Evolutionary conservation across 306 rosid genomes (phyloP).

Genomic region (Carpinus viminea): DNA sequence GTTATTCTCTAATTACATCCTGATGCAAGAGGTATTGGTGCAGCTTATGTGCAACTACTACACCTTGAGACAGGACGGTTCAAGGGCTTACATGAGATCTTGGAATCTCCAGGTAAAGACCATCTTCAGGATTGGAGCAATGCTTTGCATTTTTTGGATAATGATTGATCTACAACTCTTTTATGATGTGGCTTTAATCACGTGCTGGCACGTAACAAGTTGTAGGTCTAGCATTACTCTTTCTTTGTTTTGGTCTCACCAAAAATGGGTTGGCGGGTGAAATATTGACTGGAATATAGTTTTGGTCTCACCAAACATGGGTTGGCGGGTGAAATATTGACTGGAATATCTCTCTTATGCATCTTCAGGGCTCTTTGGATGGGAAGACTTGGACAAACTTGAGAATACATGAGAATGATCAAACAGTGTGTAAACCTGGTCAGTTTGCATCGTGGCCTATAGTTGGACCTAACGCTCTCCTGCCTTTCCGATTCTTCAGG

Average conservation of each 20-base stretch:
- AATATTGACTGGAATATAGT: background rate
- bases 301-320: no score
- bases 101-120: conserved; percentile 83
- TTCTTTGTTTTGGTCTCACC: background rate
- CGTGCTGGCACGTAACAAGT: no score
- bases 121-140: background rate
- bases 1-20: conserved; percentile 2
- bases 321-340: background rate
- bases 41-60: conserved; percentile 97
- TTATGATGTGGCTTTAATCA: no score
- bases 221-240: no score
- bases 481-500: conserved; percentile 75
- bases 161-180: no score
- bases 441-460: conserved; percentile 96
- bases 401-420: conserved; percentile 77
- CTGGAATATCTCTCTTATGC: background rate
- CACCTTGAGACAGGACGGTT: conserved; percentile 87
- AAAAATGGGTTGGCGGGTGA: background rate
- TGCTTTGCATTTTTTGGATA: background rate
- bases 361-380: conserved; percentile 75
- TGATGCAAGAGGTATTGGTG: conserved; percentile 26
- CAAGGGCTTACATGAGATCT: conserved; percentile 72
- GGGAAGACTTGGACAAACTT: conserved; percentile 79
- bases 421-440: conserved; percentile 73
- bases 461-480: conserved; percentile 68